Evolutionary conservation across 352 stramenopile genomes (phyloP).

Genomic region (Pythium sp.): DNA sequence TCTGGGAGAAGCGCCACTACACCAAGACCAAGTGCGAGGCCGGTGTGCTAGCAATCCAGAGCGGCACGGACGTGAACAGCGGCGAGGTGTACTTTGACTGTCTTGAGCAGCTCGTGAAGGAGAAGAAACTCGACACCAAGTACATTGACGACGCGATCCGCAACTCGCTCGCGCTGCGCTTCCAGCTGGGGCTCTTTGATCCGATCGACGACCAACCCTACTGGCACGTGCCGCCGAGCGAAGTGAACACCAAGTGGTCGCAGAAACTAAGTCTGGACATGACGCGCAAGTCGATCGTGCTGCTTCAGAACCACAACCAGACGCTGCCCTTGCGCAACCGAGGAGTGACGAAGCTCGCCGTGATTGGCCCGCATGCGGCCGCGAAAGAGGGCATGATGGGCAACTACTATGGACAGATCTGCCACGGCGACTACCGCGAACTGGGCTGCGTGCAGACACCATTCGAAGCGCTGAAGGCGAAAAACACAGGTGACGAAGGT

Average conservation of each 20-base stretch:
- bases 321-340: constrained; percentile 62
- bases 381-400: constrained; percentile 61
- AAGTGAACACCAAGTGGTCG: constrained; percentile 69
- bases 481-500: constrained; percentile 30
- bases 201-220: constrained; percentile 82
- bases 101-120: constrained; percentile 48
- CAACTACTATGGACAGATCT: constrained; percentile 88
- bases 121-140: constrained; percentile 47
- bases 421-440: constrained; percentile 66
- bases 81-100: constrained; percentile 79
- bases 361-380: constrained; percentile 82
- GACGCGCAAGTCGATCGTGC: constrained; percentile 87
- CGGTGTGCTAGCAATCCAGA: constrained; percentile 53
- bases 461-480: constrained; percentile 54
- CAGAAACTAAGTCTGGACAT: constrained; percentile 68
- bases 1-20: constrained; percentile 78
- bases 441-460: constrained; percentile 68
- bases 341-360: constrained; percentile 40
- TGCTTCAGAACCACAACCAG: constrained; percentile 89
- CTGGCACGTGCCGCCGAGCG: constrained; percentile 58
- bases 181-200: constrained; percentile 92
- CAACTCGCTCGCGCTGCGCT: constrained; percentile 80
- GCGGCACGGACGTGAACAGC: constrained; percentile 88
- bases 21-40: constrained; percentile 70
- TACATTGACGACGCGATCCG: constrained; percentile 59